These are phyloP conservation scores for Knufia petricola DNA, from an alignment of 2,329 filamentous ascomycete species.

Conservation along the genomic window DNA sequence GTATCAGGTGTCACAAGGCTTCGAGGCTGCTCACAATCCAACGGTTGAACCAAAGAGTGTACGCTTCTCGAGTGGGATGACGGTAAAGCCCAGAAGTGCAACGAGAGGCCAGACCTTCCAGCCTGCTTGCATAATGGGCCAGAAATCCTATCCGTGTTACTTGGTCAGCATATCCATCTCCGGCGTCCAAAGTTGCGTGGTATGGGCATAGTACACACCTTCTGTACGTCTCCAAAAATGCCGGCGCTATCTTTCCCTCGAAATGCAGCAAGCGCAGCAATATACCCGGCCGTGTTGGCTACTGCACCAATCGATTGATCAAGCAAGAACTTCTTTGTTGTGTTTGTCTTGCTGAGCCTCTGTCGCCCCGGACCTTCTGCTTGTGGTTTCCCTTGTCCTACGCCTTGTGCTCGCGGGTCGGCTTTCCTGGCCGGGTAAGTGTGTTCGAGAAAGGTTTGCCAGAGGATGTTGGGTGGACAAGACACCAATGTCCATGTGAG, in stretches of 20 bases:
- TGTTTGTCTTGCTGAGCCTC: constrained; percentile 38
- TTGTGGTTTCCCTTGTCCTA: too few species aligned
- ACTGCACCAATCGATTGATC: constrained; percentile 50
- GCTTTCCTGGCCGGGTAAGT: constrained; percentile 47
- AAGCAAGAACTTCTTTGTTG: constrained; percentile 47
- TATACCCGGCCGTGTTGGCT: constrained; percentile 48
- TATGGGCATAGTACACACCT: constrained; percentile 20
- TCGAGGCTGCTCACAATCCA: constrained; percentile 21
- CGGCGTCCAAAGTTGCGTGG: too few species aligned
- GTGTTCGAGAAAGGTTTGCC: constrained; percentile 71
- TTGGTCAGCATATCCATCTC: neutral
- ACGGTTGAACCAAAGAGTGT: constrained; percentile 29
- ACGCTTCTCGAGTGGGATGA: constrained; percentile 29
- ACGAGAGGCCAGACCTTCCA: constrained; percentile 34
- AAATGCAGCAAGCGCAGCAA: constrained; percentile 45
- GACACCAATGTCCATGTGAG: constrained; percentile 61
- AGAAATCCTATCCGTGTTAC: constrained; percentile 27
- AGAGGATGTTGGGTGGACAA: constrained; percentile 75
- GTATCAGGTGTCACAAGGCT: neutral
- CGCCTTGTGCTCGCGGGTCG: constrained; percentile 9
- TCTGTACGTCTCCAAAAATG: constrained; percentile 28
- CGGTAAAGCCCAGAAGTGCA: constrained; percentile 31
- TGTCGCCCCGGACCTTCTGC: constrained; percentile 3
- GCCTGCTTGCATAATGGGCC: constrained; percentile 29
- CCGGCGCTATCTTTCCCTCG: constrained; percentile 29